Percentiles rank a stretch among this genome's conserved stretches.
These are phyloP conservation scores for Lanmaoa pseudosensibilis DNA, from an alignment of 768 basidiomycete species.

Conservation along the genomic window DNA sequence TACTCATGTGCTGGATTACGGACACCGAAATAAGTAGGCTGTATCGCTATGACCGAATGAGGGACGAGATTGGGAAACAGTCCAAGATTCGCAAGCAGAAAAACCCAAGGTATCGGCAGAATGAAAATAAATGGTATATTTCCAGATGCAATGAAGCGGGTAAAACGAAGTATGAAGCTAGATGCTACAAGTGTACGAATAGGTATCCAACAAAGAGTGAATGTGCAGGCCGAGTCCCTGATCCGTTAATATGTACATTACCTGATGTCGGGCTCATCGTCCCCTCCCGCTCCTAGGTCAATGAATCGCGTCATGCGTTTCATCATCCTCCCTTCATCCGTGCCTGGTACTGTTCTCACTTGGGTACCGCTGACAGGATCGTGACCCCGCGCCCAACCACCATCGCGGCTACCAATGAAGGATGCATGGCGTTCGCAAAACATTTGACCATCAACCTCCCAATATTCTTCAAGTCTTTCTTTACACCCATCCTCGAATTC, in stretches of 20 bases:
- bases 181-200: conserved; percentile 23
- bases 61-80: conserved; percentile 1
- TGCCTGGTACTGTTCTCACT: conserved; percentile 8
- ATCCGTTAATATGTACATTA: conserved; percentile 25
- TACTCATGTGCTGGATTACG: conserved; percentile 9
- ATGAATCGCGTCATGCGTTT: conserved; percentile 83
- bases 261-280: conserved; percentile 33
- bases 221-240: conserved; percentile 21
- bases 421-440: conserved; percentile 80
- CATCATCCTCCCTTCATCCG: conserved; percentile 54
- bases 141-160: conserved; percentile 21
- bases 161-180: conserved; percentile 15
- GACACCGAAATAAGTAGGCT: conserved; percentile 12
- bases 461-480: conserved; percentile 76
- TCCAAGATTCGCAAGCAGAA: conserved; percentile 8
- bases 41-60: conserved; percentile 14
- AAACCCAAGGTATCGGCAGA: conserved; percentile 16
- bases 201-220: conserved; percentile 16
- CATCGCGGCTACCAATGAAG: conserved; percentile 25
- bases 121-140: conserved; percentile 22
- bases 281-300: conserved; percentile 49
- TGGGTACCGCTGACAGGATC: conserved; percentile 12
- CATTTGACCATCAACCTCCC: conserved; percentile 84
- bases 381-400: conserved; percentile 19
- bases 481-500: conserved; percentile 60